Evolutionary conservation across 2,329 filamentous ascomycete genomes (phyloP).

Genomic region (Pseudopyricularia javanii): DNA sequence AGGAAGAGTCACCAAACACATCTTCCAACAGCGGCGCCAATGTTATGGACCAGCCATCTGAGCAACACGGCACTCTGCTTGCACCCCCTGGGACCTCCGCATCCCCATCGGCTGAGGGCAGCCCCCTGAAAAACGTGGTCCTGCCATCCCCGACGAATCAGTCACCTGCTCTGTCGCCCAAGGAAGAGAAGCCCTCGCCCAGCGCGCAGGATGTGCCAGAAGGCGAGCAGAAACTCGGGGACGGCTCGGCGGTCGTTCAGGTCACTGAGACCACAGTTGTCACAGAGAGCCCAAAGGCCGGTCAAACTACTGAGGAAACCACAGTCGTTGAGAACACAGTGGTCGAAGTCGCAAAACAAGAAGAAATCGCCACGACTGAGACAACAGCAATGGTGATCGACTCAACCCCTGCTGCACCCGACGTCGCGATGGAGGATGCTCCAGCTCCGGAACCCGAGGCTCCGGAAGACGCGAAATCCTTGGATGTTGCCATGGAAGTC

Average conservation of each 20-base stretch:
- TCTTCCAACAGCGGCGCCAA: not conserved
- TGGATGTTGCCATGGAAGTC: not conserved
- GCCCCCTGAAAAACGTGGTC: slow-evolving; percentile 1
- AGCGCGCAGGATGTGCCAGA: not conserved
- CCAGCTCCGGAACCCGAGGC: not conserved
- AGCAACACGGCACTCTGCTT: not conserved
- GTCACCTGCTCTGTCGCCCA: not conserved
- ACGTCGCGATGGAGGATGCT: not conserved
- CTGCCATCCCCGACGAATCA: not conserved
- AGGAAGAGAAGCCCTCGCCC: not conserved
- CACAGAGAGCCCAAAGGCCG: not conserved
- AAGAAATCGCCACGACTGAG: not conserved
- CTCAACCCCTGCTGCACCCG: not conserved
- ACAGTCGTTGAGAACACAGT: not conserved
- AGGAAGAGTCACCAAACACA: not conserved
- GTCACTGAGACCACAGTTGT: not conserved
- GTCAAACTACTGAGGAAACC: not conserved
- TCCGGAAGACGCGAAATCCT: not conserved
- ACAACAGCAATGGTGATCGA: not conserved
- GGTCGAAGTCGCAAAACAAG: not conserved
- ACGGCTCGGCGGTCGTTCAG: not conserved
- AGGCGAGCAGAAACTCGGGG: not conserved
- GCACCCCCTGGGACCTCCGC: not conserved
- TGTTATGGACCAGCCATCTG: not conserved
- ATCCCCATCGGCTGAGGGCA: not conserved